Evolutionary conservation across 2,329 filamentous ascomycete species (phyloP).

Genomic region (Colletotrichum liriopes): DNA sequence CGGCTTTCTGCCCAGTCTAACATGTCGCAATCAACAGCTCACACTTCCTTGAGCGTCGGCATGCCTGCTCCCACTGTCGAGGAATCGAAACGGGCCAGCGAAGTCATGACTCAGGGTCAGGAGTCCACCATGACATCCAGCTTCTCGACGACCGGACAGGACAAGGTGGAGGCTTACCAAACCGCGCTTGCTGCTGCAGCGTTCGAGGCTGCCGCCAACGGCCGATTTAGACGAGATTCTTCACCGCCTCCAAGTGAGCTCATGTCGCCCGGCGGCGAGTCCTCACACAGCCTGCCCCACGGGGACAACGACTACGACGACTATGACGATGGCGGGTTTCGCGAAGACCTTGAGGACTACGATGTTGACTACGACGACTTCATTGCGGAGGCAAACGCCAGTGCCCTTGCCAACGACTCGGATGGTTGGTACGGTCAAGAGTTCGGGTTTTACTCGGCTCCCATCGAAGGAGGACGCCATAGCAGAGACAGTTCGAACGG

Average conservation of each 20-base stretch:
- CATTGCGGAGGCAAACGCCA: constrained; percentile 95
- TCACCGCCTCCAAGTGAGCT: constrained; percentile 56
- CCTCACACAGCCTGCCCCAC: constrained; percentile 44
- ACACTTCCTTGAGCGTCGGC: constrained; percentile 64
- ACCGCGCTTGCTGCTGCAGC: constrained; percentile 88
- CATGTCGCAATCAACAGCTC: constrained; percentile 64
- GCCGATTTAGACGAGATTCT: constrained; percentile 78
- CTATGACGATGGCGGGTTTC: constrained; percentile 68
- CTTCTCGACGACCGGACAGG: constrained; percentile 44
- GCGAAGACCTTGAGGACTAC: constrained; percentile 70
- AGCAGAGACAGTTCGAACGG: constrained; percentile 61
- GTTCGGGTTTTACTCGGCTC: constrained; percentile 92
- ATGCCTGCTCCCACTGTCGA: constrained; percentile 25
- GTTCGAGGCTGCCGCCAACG: constrained; percentile 81
- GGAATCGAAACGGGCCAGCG: constrained; percentile 37
- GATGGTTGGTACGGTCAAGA: constrained; percentile 97
- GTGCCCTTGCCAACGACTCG: constrained; percentile 90
- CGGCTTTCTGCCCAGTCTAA: constrained; percentile 62
- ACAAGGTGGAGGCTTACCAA: constrained; percentile 78
- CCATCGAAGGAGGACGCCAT: constrained; percentile 58
- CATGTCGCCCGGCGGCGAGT: constrained; percentile 45
- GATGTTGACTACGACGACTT: constrained; percentile 89
- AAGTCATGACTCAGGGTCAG: constrained; percentile 34
- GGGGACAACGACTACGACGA: constrained; percentile 53
- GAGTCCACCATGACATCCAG: constrained; percentile 43